A percentile compares a stretch with the other conserved stretches of the same genome.
Evolutionary conservation across 2,329 filamentous ascomycete species (phyloP).

Genomic region (Fonsecaea monophora): DNA sequence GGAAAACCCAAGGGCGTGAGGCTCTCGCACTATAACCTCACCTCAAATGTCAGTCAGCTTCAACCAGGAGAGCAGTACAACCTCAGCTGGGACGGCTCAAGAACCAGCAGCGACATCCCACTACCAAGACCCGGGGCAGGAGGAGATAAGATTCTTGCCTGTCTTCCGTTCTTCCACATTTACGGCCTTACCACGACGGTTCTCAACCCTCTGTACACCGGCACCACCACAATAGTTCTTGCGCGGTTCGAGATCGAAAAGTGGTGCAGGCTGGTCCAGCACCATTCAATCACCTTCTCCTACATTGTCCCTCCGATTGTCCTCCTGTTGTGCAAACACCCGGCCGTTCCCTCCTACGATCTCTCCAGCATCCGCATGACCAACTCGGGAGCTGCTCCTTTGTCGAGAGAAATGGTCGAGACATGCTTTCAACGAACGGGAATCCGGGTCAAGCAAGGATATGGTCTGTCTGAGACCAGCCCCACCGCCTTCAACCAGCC

Average conservation of each 20-base stretch:
- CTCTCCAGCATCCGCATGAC: conserved; percentile 80
- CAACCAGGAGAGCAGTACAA: too few relatives aligned
- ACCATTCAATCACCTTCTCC: conserved; percentile 73
- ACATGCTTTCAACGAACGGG: conserved; percentile 74
- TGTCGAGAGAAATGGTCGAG: conserved; percentile 79
- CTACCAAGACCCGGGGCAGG: conserved; percentile 35
- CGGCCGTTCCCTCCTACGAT: conserved; percentile 78
- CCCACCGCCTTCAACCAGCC: conserved; percentile 68
- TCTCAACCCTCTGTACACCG: too few relatives aligned
- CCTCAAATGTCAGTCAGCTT: conserved; percentile 70
- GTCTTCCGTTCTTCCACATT: conserved; percentile 89
- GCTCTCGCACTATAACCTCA: conserved; percentile 81
- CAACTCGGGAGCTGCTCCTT: conserved; percentile 83
- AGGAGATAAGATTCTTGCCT: conserved; percentile 72
- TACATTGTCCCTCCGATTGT: conserved; percentile 86
- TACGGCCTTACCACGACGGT: conserved; percentile 58
- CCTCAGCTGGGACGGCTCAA: too few relatives aligned
- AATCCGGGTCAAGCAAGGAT: conserved; percentile 84
- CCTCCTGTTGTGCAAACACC: conserved; percentile 78
- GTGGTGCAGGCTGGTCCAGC: conserved; percentile 77
- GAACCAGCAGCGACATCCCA: too few relatives aligned
- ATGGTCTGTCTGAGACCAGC: conserved; percentile 84
- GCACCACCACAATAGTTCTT: conserved; percentile 60
- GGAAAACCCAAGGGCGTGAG: conserved; percentile 90
- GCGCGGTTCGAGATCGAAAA: conserved; percentile 81